A percentile compares a stretch with the other conserved stretches of the same genome.
phyloP scores from a whole-genome alignment of 805 yeast genomes.

The Zygotorulaspora sp. region DNA sequence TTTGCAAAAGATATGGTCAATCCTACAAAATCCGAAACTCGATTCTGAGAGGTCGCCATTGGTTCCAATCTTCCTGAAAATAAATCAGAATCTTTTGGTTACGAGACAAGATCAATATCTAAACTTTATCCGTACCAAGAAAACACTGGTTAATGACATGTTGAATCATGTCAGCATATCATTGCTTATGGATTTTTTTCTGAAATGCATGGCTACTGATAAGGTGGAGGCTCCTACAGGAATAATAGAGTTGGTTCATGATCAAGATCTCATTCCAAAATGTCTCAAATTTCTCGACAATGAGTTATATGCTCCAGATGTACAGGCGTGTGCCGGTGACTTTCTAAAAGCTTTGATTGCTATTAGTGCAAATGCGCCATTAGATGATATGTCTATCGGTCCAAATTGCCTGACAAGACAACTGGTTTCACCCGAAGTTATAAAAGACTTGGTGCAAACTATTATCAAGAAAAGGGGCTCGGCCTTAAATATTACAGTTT shows the following conservation, averaged over 20 bases:
- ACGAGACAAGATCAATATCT: conserved; percentile 51
- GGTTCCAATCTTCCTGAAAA: conserved; percentile 79
- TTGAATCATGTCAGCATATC: conserved; percentile 79
- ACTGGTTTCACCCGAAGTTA: conserved; percentile 64
- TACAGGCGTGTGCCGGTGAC: conserved; percentile 91
- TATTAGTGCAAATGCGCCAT: conserved; percentile 88
- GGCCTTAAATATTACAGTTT: conserved; percentile 86
- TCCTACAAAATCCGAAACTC: conserved; percentile 52
- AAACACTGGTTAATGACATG: conserved; percentile 61
- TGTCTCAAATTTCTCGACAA: conserved; percentile 60
- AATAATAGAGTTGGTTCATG: conserved; percentile 68
- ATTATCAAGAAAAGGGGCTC: conserved; percentile 67
- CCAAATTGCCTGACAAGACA: conserved; percentile 89
- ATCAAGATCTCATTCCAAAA: conserved; percentile 66
- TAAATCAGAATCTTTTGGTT: conserved; percentile 80
- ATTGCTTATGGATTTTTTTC: conserved; percentile 81
- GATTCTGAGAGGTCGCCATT: conserved; percentile 67
- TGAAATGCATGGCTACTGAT: conserved; percentile 87
- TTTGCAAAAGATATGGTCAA: conserved; percentile 69
- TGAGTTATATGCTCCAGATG: conserved; percentile 53
- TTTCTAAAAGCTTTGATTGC: conserved; percentile 89
- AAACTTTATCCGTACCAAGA: conserved; percentile 41
- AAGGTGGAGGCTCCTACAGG: conserved; percentile 87
- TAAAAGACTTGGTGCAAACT: conserved; percentile 59
- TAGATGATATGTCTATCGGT: conserved; percentile 76